A percentile compares a stretch with the other conserved stretches of the same genome.
phyloP scores from a whole-genome alignment of 495 filamentous ascomycete genomes.

The Immersiella caudata region DNA sequence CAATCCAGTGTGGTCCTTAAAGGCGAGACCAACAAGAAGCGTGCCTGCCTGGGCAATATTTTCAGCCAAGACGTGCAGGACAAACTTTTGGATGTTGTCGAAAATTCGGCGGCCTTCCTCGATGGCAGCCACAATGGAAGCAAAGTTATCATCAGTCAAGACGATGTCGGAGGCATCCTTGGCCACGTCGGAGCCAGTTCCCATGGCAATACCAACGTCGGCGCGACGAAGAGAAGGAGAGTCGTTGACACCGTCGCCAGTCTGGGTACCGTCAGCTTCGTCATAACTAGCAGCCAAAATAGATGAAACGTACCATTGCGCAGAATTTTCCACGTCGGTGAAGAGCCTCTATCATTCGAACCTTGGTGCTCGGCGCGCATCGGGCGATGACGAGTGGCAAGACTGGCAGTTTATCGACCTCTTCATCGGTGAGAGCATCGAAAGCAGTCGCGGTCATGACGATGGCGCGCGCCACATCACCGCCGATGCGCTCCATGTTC shows the following conservation, averaged over 20 bases:
- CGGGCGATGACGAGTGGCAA: slow-evolving; percentile 67
- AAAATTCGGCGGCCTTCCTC: slow-evolving; percentile 76
- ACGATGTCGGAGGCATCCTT: slow-evolving; percentile 87
- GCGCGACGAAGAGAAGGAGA: slow-evolving; percentile 74
- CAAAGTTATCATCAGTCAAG: slow-evolving; percentile 85
- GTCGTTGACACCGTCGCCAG: slow-evolving; percentile 83
- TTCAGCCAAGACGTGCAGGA: slow-evolving; percentile 71
- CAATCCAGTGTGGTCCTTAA: slow-evolving; percentile 64
- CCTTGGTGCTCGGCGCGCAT: slow-evolving; percentile 67
- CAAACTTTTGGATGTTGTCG: slow-evolving; percentile 82
- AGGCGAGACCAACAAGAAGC: slow-evolving; percentile 69
- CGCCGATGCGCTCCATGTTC: slow-evolving; percentile 54
- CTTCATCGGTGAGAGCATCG: slow-evolving; percentile 57
- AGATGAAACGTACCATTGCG: slow-evolving; percentile 51
- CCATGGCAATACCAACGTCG: slow-evolving; percentile 87
- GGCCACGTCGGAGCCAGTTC: slow-evolving; percentile 82
- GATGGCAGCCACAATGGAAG: slow-evolving; percentile 72
- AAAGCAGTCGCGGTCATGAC: slow-evolving; percentile 67
- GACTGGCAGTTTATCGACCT: slow-evolving; percentile 61
- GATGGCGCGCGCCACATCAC: slow-evolving; percentile 55
- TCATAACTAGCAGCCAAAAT: neutral
- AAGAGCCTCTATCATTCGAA: slow-evolving; percentile 68
- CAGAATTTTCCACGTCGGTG: slow-evolving; percentile 61
- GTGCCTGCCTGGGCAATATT: slow-evolving; percentile 77
- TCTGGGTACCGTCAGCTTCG: slow-evolving; percentile 30